Evolutionary conservation across 495 filamentous ascomycete species (phyloP), one percentile per base, ranked within the genome.

Genomic region (Tuber aestivum): DNA sequence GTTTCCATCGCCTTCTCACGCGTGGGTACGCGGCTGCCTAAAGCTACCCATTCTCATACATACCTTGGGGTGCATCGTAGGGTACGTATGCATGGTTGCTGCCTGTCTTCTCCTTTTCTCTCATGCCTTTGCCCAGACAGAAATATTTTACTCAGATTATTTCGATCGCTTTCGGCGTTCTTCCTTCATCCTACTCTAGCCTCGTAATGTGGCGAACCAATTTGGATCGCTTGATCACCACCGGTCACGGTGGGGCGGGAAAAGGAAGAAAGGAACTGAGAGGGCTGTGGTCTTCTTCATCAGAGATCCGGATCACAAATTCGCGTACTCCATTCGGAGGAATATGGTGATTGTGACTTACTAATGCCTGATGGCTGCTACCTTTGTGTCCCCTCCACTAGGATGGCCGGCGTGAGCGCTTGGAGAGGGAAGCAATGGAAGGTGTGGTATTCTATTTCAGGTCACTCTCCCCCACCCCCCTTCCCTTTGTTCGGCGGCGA

Each of bases 391-490:
- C 56, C 56, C n/a, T 65, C 56, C 27, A 65, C 56, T 5, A 65
- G 56, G 32, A 32, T 65, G 75, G 73, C 73, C 72, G 56, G 72
- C 35, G 48, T 61, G 71, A 79, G 78, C 76, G 78, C 76, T 78
- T 79, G 77, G 76, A 75, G 70, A 79, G 65, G 41, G 70, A 72
- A 71, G 45, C 70, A 65, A 69, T 41, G 35, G 71, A 45, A 75
- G 73, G 73, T 75, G 78, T 71, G 73, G 18, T 78, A 78, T 79
- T 79, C 77, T 79, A 79, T 79, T 79, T 79, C 76, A 79, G 78
- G 78, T 79, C 76, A 79, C 76, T 73, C 56, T 27, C 78, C 76
- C 78, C 76, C 76, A 75, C 76, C 77, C 75, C 72, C 78, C 77
- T 76, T 75, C 72, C 78, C 78, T 79, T 79, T 79, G 78, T 79